phyloP scores from a whole-genome alignment of 805 yeast genomes.

The Lachancea thermotolerans region DNA sequence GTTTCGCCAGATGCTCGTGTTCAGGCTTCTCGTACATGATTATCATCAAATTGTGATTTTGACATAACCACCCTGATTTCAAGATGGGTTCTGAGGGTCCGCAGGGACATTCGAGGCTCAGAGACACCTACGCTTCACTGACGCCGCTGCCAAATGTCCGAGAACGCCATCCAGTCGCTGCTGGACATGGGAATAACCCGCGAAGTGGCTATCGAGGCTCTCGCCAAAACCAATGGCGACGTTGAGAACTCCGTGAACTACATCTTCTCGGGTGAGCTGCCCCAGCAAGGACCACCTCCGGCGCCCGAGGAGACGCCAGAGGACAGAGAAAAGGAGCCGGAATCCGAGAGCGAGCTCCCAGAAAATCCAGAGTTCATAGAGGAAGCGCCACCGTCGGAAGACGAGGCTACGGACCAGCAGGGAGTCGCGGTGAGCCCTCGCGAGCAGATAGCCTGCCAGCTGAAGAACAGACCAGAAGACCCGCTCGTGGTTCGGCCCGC shows the following conservation, averaged over 20 bases:
- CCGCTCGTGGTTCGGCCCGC: constrained; percentile 24
- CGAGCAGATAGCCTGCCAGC: background rate
- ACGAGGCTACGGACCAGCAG: background rate
- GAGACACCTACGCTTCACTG: too few species aligned
- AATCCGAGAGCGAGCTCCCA: background rate
- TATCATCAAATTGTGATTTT: too few species aligned
- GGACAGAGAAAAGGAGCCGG: background rate
- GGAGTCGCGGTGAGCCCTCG: background rate
- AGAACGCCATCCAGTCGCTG: constrained; percentile 38
- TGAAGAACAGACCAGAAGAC: constrained; percentile 8
- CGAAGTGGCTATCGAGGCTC: constrained; percentile 56
- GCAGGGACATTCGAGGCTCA: too few species aligned
- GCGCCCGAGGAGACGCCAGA: background rate
- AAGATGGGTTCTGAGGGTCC: too few species aligned
- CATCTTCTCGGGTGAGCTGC: constrained; percentile 25
- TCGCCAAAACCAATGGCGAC: constrained; percentile 44
- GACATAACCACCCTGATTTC: too few species aligned
- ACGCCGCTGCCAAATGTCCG: constrained; percentile 1
- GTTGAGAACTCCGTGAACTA: constrained; percentile 55
- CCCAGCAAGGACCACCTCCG: constrained; percentile 7
- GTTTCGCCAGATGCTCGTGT: too few species aligned
- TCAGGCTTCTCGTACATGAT: too few species aligned
- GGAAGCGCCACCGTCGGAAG: constrained; percentile 1
- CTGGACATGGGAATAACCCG: constrained; percentile 65
- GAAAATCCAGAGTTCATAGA: constrained; percentile 1